Percentiles rank a stretch among this genome's conserved stretches.
These are phyloP conservation scores for Exophiala oligosperma DNA, from an alignment of 2,329 filamentous ascomycete species.

Conservation along the genomic window DNA sequence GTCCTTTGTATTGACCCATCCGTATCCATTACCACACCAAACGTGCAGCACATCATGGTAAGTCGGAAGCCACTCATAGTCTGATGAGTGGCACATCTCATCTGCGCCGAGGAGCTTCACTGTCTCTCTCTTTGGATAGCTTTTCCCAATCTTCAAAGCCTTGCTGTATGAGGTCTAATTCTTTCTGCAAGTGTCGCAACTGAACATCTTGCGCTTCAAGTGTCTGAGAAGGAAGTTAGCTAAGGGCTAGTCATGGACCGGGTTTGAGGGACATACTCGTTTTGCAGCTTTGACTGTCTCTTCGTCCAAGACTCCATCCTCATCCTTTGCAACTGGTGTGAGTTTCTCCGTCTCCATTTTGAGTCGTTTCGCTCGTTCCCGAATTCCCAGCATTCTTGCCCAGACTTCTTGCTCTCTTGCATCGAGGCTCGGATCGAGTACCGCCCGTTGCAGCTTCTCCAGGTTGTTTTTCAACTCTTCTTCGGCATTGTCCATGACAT, in stretches of 20 bases:
- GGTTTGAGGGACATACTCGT: conserved; percentile 50
- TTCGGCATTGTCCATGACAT: conserved; percentile 64
- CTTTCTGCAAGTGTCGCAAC: conserved; percentile 60
- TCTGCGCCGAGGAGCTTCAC: conserved; percentile 19
- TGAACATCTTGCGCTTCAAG: conserved; percentile 52
- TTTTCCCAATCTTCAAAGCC: conserved; percentile 60
- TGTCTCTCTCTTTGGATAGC: conserved; percentile 22
- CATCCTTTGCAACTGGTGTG: conserved; percentile 41
- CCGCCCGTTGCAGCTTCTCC: conserved; percentile 56
- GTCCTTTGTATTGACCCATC: not conserved
- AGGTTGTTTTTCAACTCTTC: conserved; percentile 64
- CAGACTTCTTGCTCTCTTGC: conserved; percentile 66
- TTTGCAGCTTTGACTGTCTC: conserved; percentile 60
- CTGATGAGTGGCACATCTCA: conserved; percentile 1
- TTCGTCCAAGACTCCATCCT: conserved; percentile 53
- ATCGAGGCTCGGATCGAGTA: conserved; percentile 60
- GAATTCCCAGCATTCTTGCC: conserved; percentile 64
- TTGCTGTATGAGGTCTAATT: conserved; percentile 58
- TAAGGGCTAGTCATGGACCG: conserved; percentile 32
- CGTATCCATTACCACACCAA: not conserved
- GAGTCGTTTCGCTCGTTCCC: conserved; percentile 59
- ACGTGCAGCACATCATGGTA: not conserved
- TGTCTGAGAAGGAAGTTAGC: conserved; percentile 39
- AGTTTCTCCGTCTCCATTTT: conserved; percentile 60
- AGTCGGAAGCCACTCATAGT: not conserved